Base-by-base conservation (phyloP, 768 basidiomycete genomes). In the Phylloporus sp. region DNA sequence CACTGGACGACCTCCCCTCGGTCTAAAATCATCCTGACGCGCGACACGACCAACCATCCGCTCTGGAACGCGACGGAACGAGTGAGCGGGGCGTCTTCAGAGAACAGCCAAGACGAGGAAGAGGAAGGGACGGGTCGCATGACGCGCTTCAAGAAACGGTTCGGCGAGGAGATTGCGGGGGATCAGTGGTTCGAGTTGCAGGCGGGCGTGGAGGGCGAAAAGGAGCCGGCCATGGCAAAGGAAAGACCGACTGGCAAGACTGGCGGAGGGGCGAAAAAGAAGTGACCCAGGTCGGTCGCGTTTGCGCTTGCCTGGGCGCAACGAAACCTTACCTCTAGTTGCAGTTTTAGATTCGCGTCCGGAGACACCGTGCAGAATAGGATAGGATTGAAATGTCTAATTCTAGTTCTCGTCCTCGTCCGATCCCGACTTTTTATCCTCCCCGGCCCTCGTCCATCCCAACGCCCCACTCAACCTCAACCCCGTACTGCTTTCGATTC, bases 1-100 rank as follows among this genome's bases (percentile, higher is more conserved):
- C 88, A 93, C 56, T 87, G 85, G 78, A 90, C 87, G 11, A 94
- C 92, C 1, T 90, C 91, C 0, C 92, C 93, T 0, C 82, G 82
- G 6, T 83, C 85, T 4, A 65, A 79, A 29, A 77, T 90, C 37
- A 79, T 82, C 29, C 73, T 94, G 38, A 88, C 91, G 17, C 81
- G 91, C 33, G 92, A 95, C 58, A 83, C 88, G 40, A 89, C 87
- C 14, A 96, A 92, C 63, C 84, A 92, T 58, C 88, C 92, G 2
- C 66, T 90, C 6, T 96, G 87, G 86, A 87, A 89, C 59, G 79
- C 85, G 3, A 77, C 79, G 4, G 69, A 74, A 49, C 73, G 74
- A 52, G 69, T 75, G 21, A 71, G 71, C 48, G 80, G 76, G 33
- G 64, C 70, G 24, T 71, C 71, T 1, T 62, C 82, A 38, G 62